Conservation (phyloP, 768 basidiomycete genomes). For the Tulasnella sp. region DNA sequence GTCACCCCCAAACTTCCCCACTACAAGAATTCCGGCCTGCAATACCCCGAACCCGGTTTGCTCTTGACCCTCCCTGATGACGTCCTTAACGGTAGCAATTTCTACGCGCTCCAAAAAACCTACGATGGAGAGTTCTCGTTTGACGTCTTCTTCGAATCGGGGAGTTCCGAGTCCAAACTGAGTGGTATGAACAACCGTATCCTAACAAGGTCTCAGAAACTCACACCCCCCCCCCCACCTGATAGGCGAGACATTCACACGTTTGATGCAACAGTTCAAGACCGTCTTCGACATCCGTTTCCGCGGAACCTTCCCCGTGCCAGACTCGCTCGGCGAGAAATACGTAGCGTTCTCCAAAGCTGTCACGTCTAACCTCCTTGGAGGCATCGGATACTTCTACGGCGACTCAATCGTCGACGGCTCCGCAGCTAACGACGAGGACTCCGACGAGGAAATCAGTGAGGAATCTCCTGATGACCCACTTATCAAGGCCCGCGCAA, state of each 20-base stretch:
- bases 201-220: neutral
- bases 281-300: slow-evolving; percentile 64
- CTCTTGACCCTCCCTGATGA: slow-evolving; percentile 74
- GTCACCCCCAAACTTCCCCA: slow-evolving; percentile 44
- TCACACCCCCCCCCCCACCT: slow-evolving; percentile 20
- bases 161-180: slow-evolving; percentile 58
- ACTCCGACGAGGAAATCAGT: slow-evolving; percentile 53
- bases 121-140: slow-evolving; percentile 84
- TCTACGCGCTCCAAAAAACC: slow-evolving; percentile 81
- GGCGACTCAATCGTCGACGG: slow-evolving; percentile 83
- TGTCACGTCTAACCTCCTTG: slow-evolving; percentile 85
- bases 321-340: slow-evolving; percentile 47
- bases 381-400: slow-evolving; percentile 93
- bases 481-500: slow-evolving; percentile 45
- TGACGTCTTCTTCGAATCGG: slow-evolving; percentile 83
- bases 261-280: slow-evolving; percentile 63
- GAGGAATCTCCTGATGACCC: slow-evolving; percentile 39
- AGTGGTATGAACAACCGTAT: slow-evolving; percentile 47
- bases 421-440: slow-evolving; percentile 78
- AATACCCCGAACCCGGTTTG: slow-evolving; percentile 73
- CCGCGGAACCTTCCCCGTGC: slow-evolving; percentile 62
- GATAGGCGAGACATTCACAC: slow-evolving; percentile 60
- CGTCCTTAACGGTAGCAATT: slow-evolving; percentile 63
- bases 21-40: slow-evolving; percentile 49
- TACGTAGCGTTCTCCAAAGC: slow-evolving; percentile 76